Base-by-base conservation (phyloP, 306 rosid genomes). In the Cucumis cinereus region DNA sequence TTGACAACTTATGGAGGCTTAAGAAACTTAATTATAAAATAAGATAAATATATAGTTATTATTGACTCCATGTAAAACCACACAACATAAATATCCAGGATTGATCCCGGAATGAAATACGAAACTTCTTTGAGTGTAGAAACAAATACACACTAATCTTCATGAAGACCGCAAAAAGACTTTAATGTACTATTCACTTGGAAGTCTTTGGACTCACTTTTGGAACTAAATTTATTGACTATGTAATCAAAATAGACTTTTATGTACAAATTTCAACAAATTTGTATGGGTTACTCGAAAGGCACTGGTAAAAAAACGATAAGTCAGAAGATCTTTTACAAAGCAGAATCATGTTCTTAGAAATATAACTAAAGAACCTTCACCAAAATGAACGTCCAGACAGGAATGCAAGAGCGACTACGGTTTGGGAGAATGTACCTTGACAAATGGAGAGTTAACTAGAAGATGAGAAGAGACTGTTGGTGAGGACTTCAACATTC, bases 391-490 rank as follows among this genome's bases (percentile, higher is more conserved):
- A 52, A 8, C 30, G 47, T 49, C 76, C 4, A 30, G 76, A 52
- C 26, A 28, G 45, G 11, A 50, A 50, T 30, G 23, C 76, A 7
- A 72, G 12, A 72, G 59, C 5, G 7, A 71, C 41, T 15, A 45
- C 36, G 16, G 43, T 14, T 23, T 49, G 49, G 75, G 54, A 73
- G 77, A 14, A 67, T 58, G 55, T 89, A 91, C 97, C 97, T 83
- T 85, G 74, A 91, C 92, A 83, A 91, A 91, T 20, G 94, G 91
- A 80, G 92, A 79, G 83, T 91, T 88, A n/a, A 85, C 88, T 57
- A 91, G 90, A 84, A 87, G 97, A 82, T 91, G 97, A 77, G 94
- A 87, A 71, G 79, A 83, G 71, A 89, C 97, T 8, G 83, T 77
- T 60, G 77, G 62, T 41, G 94, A 87, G 77, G 94, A 91, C 78